Evolutionary conservation across 805 yeast species (phyloP).

Genomic region (Kazachstania psychrophila): DNA sequence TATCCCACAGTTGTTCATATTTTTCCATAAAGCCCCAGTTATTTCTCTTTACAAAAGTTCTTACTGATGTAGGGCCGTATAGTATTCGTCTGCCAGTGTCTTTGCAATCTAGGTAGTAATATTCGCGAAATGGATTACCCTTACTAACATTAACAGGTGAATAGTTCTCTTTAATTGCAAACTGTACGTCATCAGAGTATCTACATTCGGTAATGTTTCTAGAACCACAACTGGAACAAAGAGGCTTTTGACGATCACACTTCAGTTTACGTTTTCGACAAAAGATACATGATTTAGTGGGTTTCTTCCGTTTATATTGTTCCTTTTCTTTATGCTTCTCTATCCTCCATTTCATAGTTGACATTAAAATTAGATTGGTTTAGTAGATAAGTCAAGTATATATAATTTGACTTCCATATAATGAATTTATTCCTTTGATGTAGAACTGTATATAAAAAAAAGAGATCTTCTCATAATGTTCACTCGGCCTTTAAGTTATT

Average conservation of each 20-base stretch:
- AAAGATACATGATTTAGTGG: slow-evolving; percentile 9
- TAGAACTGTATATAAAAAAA: no score
- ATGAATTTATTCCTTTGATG: no score
- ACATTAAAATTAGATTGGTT: no score
- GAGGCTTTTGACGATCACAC: slow-evolving; percentile 24
- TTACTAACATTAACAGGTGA: no score
- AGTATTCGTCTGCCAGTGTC: slow-evolving; percentile 16
- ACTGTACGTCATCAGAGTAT: slow-evolving; percentile 14
- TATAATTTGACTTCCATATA: no score
- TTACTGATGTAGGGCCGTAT: slow-evolving; percentile 27
- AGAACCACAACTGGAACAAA: slow-evolving; percentile 21
- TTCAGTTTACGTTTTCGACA: slow-evolving; percentile 25
- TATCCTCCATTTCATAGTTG: no score
- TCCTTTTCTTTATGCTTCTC: no score
- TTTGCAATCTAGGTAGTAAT: slow-evolving; percentile 12
- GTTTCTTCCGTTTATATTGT: no score
- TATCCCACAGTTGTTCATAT: slow-evolving; percentile 18
- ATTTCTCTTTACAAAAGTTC: slow-evolving; percentile 12
- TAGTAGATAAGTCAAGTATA: no score
- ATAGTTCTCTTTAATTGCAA: no score
- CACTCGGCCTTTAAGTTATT: no score
- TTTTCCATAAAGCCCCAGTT: slow-evolving; percentile 14
- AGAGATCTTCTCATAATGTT: no score
- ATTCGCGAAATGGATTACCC: slow-evolving; percentile 10
- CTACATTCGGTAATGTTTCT: slow-evolving; percentile 14